Evolutionary conservation across 2,329 filamentous ascomycete genomes (phyloP), one percentile per base, ranked within the genome.

Genomic region (Diaporthe aspalathi): DNA sequence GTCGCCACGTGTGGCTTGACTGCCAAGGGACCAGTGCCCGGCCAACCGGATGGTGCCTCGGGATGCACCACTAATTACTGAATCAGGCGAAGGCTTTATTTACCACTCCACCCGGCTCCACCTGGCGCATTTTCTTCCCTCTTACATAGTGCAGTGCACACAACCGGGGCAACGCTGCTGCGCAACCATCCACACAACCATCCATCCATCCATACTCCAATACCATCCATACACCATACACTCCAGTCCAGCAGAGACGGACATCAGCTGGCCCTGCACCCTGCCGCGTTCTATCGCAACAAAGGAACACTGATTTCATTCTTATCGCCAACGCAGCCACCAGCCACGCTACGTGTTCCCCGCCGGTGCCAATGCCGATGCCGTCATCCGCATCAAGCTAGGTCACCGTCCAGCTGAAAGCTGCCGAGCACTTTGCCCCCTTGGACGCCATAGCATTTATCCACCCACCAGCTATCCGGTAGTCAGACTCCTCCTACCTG

Each of bases 41-140:
- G 66, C 52, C 66, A 68, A 68, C 66, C 52, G 17, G 20, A 40
- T 17, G 35, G 29, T 29, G 53, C 52, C 40, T 49, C 53, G 27
- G 43, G 22, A 50, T 16, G 66, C 11, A 40, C 66, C 66, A 68
- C 66, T 68, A 68, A 57, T 68, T 60, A 60, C 66, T 40, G 27
- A 29, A 57, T 68, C n/a, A 35, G 50, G 43, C 17, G 27, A 66
- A 50, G 66, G 54, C 66, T 57, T 57, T 68, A 68, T 68, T 68
- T 57, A 68, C 66, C 52, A 60, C 53, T 43, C 66, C 66, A 60
- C 66, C 35, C 38, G 12, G 27, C 54, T 68, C 38, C 66, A 47
- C 45, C 53, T 49, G 63, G 49, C 32, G 35, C 53, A 68, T 50
- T 40, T 50, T 68, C 52, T 57, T 49, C 43, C 43, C 27, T 49